These are phyloP conservation scores for Xerocomellus dryophilus DNA, from an alignment of 768 basidiomycete species.

Conservation along the genomic window DNA sequence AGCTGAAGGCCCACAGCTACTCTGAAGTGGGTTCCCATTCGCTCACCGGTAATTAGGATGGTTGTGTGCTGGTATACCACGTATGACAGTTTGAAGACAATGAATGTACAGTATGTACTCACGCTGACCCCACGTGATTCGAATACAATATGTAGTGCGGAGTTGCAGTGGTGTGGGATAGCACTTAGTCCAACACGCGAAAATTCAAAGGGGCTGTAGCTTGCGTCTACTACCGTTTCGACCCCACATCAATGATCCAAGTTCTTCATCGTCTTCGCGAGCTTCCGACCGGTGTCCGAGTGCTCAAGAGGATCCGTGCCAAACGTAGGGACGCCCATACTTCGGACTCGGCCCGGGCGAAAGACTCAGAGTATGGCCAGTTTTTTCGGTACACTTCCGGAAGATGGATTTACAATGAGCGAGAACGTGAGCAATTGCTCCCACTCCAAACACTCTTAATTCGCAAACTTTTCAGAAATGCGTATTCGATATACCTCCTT, in stretches of 20 bases:
- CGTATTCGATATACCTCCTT: background rate
- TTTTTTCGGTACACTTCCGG: constrained; percentile 3
- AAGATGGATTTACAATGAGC: constrained; percentile 11
- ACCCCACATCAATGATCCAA: background rate
- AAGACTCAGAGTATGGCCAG: background rate
- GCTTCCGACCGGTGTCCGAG: background rate
- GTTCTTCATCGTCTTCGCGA: background rate
- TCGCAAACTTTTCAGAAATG: background rate
- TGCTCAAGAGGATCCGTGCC: background rate
- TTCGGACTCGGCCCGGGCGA: no score
- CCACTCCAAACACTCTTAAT: background rate
- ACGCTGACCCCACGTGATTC: background rate
- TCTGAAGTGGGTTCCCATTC: background rate
- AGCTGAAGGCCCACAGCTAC: background rate
- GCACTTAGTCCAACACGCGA: no score
- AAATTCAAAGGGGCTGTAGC: background rate
- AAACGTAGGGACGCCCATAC: background rate
- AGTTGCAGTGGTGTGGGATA: no score
- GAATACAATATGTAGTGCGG: background rate
- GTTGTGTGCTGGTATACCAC: background rate
- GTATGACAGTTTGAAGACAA: background rate
- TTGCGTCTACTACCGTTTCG: background rate
- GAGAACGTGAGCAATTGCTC: background rate
- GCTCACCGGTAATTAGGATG: background rate
- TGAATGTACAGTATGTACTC: no score